A percentile compares a stretch with the other conserved stretches of the same genome.
Evolutionary conservation across 2,329 filamentous ascomycete genomes (phyloP).

Genomic region (Pseudogymnoascus verrucosus): DNA sequence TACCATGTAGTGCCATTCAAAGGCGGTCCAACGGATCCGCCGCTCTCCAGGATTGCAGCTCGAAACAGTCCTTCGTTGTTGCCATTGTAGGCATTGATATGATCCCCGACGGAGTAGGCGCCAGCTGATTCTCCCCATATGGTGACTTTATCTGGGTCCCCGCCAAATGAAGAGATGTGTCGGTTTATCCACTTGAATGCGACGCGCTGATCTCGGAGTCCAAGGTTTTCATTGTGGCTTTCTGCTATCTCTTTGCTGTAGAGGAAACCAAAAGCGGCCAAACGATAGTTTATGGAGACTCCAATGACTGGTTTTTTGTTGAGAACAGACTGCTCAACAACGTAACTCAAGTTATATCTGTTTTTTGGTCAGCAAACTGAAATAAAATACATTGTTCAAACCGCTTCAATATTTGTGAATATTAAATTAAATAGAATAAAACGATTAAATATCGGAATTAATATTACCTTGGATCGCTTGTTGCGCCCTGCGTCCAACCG

Average conservation of each 20-base stretch:
- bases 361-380: slow-evolving; percentile 29
- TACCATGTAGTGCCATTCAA: slow-evolving; percentile 28
- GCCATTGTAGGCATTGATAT: slow-evolving; percentile 48
- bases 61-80: slow-evolving; percentile 48
- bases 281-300: slow-evolving; percentile 52
- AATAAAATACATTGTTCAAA: slow-evolving; percentile 13
- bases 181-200: slow-evolving; percentile 52
- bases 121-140: slow-evolving; percentile 40
- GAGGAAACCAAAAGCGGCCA: slow-evolving; percentile 61
- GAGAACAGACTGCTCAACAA: slow-evolving; percentile 38
- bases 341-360: slow-evolving; percentile 53
- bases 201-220: slow-evolving; percentile 51
- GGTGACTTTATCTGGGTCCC: slow-evolving; percentile 35
- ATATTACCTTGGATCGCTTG: slow-evolving; percentile 14
- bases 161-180: slow-evolving; percentile 42
- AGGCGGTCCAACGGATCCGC: slow-evolving; percentile 25
- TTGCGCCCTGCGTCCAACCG: slow-evolving; percentile 14
- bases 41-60: slow-evolving; percentile 46
- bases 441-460: slow-evolving; percentile 36
- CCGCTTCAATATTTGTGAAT: not conserved
- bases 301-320: slow-evolving; percentile 32
- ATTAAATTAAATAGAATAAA: slow-evolving; percentile 30
- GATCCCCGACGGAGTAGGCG: slow-evolving; percentile 40
- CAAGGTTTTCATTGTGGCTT: slow-evolving; percentile 51
- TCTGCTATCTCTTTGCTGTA: slow-evolving; percentile 43